phyloP scores from a whole-genome alignment of 179 eudicot genomes.

The Patellifolia procumbens region DNA sequence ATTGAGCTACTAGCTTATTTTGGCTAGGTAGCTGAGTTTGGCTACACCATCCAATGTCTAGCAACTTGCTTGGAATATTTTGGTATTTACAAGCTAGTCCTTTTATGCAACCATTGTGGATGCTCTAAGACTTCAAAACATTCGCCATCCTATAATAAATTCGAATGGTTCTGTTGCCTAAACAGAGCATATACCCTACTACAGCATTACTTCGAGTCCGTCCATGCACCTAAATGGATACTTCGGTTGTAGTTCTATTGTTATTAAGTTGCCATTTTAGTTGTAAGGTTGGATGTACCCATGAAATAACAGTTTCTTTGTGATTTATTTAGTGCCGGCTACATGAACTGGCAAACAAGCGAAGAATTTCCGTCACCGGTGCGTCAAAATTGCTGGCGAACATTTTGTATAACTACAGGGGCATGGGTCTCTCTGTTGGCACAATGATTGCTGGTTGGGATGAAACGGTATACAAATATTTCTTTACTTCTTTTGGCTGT shows the following conservation, averaged over 20 bases:
- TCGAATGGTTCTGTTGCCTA: background rate
- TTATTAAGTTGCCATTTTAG: background rate
- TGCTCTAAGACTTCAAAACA: too few relatives aligned
- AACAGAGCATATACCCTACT: too few relatives aligned
- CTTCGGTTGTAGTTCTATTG: background rate
- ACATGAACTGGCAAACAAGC: constrained; percentile 93
- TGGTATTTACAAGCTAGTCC: too few relatives aligned
- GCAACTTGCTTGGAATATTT: too few relatives aligned
- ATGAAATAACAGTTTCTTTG: constrained; percentile 9
- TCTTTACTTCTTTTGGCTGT: background rate
- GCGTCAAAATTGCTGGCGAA: constrained; percentile 96
- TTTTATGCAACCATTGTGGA: too few relatives aligned
- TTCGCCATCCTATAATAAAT: too few relatives aligned
- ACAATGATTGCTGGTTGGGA: constrained; percentile 99
- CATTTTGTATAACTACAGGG: constrained; percentile 84
- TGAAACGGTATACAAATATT: constrained; percentile 59
- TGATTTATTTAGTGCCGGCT: constrained; percentile 63
- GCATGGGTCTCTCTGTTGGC: constrained; percentile 98
- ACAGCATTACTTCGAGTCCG: background rate
- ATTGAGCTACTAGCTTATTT: too few relatives aligned
- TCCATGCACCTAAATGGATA: background rate
- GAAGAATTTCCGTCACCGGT: constrained; percentile 95
- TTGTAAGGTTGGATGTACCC: background rate
- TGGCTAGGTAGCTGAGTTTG: too few relatives aligned
- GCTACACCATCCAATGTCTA: too few relatives aligned